Evolutionary conservation across 2,329 filamentous ascomycete species (phyloP).

Genomic region (Bertia moriformis): DNA sequence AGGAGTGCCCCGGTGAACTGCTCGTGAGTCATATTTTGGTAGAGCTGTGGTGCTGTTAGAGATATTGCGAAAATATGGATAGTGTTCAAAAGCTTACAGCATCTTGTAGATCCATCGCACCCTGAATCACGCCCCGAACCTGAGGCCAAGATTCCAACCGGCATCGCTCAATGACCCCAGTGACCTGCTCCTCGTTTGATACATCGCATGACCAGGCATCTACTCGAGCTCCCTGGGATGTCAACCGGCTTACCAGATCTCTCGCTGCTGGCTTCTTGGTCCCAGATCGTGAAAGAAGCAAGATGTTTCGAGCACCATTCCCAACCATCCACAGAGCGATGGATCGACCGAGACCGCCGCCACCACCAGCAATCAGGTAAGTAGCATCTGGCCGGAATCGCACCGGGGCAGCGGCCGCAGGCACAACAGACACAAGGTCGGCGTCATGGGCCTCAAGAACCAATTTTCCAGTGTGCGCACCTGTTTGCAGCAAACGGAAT

Average conservation of each 20-base stretch:
- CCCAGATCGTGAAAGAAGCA: constrained; percentile 17
- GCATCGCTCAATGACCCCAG: not conserved
- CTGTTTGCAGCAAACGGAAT: not conserved
- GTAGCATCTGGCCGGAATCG: constrained; percentile 5
- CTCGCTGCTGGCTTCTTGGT: no score
- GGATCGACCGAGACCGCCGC: constrained; percentile 20
- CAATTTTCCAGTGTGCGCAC: not conserved
- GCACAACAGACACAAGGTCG: not conserved
- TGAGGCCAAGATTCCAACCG: constrained; percentile 7
- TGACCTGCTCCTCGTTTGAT: constrained; percentile 2
- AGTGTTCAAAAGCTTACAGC: constrained; percentile 4
- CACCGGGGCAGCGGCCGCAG: not conserved
- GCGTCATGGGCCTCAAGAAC: not conserved
- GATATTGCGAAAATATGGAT: constrained; percentile 7
- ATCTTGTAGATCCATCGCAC: constrained; percentile 12
- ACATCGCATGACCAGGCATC: constrained; percentile 1
- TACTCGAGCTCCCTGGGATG: not conserved
- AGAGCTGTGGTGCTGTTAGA: no score
- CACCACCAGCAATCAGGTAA: constrained; percentile 20
- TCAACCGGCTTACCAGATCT: not conserved
- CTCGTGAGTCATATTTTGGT: constrained; percentile 21
- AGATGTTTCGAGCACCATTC: constrained; percentile 16
- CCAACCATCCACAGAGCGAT: constrained; percentile 18
- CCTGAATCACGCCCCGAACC: constrained; percentile 15
- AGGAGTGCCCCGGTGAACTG: constrained; percentile 18